Evolutionary conservation across 2,329 filamentous ascomycete species (phyloP).

Genomic region (Sporothrix pallida): DNA sequence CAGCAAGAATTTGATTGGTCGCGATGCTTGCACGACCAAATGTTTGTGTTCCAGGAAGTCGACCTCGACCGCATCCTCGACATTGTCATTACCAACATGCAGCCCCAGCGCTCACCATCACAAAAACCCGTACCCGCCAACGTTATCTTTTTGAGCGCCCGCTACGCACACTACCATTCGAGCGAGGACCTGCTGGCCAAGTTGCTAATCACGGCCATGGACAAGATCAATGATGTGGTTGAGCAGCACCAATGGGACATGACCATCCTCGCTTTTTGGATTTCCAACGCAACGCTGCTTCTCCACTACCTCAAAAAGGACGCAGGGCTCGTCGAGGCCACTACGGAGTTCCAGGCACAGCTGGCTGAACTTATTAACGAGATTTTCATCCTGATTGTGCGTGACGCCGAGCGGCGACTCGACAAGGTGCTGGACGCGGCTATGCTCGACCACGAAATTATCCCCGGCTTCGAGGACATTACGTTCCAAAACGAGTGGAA

Average conservation of each 20-base stretch:
- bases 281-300: slow-evolving; percentile 94
- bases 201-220: slow-evolving; percentile 84
- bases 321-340: slow-evolving; percentile 76
- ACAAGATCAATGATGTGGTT: slow-evolving; percentile 97
- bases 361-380: slow-evolving; percentile 95
- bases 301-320: slow-evolving; percentile 98
- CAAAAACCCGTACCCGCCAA: slow-evolving; percentile 98
- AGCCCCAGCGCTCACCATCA: slow-evolving; percentile 90
- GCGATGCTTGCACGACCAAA: slow-evolving; percentile 92
- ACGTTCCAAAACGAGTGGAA: slow-evolving; percentile 99
- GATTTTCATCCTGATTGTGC: slow-evolving; percentile 96
- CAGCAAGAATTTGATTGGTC: slow-evolving; percentile 96
- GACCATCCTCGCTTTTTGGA: slow-evolving; percentile 99
- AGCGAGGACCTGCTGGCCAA: slow-evolving; percentile 82
- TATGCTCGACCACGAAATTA: slow-evolving; percentile 97
- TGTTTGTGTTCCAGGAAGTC: slow-evolving; percentile 98
- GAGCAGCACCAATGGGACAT: slow-evolving; percentile 98
- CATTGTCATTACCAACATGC: slow-evolving; percentile 98
- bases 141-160: slow-evolving; percentile 91
- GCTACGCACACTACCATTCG: slow-evolving; percentile 96
- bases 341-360: slow-evolving; percentile 87
- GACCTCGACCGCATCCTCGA: slow-evolving; percentile 91
- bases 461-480: slow-evolving; percentile 95
- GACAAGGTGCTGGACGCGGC: slow-evolving; percentile 93
- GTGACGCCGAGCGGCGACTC: slow-evolving; percentile 92